These are phyloP conservation scores for Wickerhamomyces queroliae DNA, from an alignment of 805 yeast genomes.

Conservation along the genomic window DNA sequence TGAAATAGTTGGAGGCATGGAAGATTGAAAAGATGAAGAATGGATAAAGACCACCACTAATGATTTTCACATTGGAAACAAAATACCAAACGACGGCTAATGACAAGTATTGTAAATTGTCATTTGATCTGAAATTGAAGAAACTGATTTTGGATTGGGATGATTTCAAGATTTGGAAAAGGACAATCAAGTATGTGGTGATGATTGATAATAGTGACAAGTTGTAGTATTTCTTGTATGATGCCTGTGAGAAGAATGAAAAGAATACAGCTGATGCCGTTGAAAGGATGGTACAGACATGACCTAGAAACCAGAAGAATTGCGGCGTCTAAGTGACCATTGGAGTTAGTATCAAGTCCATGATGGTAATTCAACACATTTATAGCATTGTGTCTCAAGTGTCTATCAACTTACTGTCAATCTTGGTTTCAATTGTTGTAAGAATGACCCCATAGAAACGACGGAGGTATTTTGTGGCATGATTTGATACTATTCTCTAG, in stretches of 20 bases:
- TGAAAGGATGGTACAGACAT: conserved; percentile 41
- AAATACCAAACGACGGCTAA: conserved; percentile 37
- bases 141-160: conserved; percentile 22
- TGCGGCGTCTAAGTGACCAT: conserved; percentile 40
- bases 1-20: conserved; percentile 57
- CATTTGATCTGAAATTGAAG: conserved; percentile 33
- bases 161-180: conserved; percentile 51
- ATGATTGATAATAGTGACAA: conserved; percentile 45
- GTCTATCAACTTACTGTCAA: conserved; percentile 4
- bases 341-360: conserved; percentile 3
- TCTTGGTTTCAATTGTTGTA: conserved; percentile 15
- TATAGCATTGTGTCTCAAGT: too few relatives aligned
- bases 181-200: conserved; percentile 56
- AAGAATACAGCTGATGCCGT: conserved; percentile 32
- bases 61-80: conserved; percentile 33
- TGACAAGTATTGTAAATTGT: conserved; percentile 58
- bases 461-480: conserved; percentile 1
- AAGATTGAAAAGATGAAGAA: conserved; percentile 58
- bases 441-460: conserved; percentile 10
- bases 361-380: too few relatives aligned
- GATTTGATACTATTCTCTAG: background rate
- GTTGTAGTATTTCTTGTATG: conserved; percentile 32
- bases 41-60: conserved; percentile 48
- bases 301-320: conserved; percentile 68
- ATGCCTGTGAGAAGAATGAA: conserved; percentile 33